These are phyloP conservation scores for Wickerhamomyces silvicola DNA, from an alignment of 805 yeast genomes.

Conservation along the genomic window DNA sequence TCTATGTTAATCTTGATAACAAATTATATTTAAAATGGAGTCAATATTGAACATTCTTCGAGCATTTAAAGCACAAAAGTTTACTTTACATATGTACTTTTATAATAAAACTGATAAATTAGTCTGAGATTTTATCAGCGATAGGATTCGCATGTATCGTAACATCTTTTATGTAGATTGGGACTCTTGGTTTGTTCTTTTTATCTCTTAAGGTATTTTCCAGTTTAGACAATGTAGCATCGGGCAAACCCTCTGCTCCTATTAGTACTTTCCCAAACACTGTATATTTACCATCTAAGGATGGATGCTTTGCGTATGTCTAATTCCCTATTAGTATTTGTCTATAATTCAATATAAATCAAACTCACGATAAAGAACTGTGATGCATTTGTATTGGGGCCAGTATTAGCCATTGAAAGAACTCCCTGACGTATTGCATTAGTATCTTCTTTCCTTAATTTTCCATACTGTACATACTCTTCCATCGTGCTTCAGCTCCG, in stretches of 20 bases:
- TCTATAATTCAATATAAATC: background rate
- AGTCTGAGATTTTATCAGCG: no score
- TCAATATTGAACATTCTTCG: no score
- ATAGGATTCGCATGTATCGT: constrained; percentile 40
- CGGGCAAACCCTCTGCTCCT: constrained; percentile 34
- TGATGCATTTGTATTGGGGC: constrained; percentile 60
- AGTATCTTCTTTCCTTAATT: no score
- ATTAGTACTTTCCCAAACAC: constrained; percentile 69
- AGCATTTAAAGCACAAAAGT: no score
- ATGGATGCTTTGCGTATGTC: constrained; percentile 86
- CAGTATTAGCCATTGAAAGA: constrained; percentile 66
- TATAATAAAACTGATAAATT: no score
- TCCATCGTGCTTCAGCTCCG: constrained; percentile 53
- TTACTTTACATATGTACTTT: no score
- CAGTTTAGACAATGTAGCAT: constrained; percentile 22
- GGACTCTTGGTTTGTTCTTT: constrained; percentile 29
- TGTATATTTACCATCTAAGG: constrained; percentile 60
- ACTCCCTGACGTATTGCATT: no score
- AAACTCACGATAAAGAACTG: constrained; percentile 51
- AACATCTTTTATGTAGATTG: constrained; percentile 23
- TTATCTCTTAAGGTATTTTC: constrained; percentile 25
- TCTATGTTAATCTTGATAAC: no score
- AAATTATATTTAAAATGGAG: no score
- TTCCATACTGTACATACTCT: constrained; percentile 46
- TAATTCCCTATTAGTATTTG: constrained; percentile 3